Percentiles rank a stretch among this genome's conserved stretches.
phyloP scores from a whole-genome alignment of 768 basidiomycete species.

The Leccinum disarticulatum region DNA sequence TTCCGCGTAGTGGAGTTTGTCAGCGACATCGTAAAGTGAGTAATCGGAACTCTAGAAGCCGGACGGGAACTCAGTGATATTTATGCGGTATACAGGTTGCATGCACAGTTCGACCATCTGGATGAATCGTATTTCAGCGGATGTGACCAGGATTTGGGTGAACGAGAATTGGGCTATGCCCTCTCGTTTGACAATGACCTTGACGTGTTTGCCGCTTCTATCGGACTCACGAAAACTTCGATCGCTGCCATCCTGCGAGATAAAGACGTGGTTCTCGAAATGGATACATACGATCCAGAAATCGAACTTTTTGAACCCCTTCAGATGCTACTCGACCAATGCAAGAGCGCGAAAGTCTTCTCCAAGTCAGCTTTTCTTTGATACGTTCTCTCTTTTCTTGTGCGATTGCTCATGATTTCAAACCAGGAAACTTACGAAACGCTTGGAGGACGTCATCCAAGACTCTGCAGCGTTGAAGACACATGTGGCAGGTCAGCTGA shows the following conservation, averaged over 20 bases:
- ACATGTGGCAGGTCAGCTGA: constrained; percentile 70
- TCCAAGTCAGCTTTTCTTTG: constrained; percentile 57
- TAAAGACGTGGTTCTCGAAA: constrained; percentile 71
- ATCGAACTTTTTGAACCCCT: constrained; percentile 79
- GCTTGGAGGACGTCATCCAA: constrained; percentile 76
- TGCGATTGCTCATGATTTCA: constrained; percentile 2
- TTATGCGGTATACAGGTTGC: constrained; percentile 55
- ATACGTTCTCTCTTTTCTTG: background rate
- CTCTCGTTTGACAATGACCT: constrained; percentile 86
- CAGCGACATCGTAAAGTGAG: constrained; percentile 83
- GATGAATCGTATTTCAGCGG: constrained; percentile 83
- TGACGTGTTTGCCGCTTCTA: constrained; percentile 90
- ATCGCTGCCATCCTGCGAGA: constrained; percentile 73
- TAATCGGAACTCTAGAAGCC: constrained; percentile 4
- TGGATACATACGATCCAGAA: constrained; percentile 74
- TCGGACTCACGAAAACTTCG: constrained; percentile 87
- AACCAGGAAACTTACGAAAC: constrained; percentile 80
- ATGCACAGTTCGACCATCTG: constrained; percentile 91
- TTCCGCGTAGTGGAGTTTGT: constrained; percentile 95
- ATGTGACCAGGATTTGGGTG: constrained; percentile 85
- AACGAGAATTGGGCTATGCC: constrained; percentile 83
- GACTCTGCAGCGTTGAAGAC: constrained; percentile 71
- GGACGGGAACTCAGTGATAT: background rate
- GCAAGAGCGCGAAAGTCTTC: constrained; percentile 73
- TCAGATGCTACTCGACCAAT: constrained; percentile 78